Evolutionary conservation across 169 alveolate species (phyloP).

Genomic region (Plasmodium malariae): DNA sequence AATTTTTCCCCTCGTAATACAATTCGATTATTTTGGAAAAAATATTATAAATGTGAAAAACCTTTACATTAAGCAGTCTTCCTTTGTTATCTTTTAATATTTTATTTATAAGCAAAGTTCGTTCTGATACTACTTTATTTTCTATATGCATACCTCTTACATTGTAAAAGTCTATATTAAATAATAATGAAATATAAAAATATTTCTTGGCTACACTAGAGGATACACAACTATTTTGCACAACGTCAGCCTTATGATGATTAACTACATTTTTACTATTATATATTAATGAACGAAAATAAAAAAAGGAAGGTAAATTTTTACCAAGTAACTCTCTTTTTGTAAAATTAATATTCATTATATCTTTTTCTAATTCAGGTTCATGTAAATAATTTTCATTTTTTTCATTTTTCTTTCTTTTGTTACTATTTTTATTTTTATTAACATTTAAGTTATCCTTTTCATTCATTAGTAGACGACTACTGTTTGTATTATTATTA

Average conservation of each 20-base stretch:
- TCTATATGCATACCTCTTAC: conserved; percentile 67
- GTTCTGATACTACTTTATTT: conserved; percentile 46
- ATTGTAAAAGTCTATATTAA: conserved; percentile 53
- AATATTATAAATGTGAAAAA: conserved; percentile 60
- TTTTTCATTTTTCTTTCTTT: conserved; percentile 67
- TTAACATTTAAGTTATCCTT: conserved; percentile 22
- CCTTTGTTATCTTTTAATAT: conserved; percentile 61
- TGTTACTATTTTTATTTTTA: conserved; percentile 20
- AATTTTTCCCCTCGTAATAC: conserved; percentile 30
- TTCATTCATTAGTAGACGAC: neutral
- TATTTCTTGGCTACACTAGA: conserved; percentile 14
- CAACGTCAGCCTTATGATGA: neutral
- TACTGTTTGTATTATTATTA: neutral
- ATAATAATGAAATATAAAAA: conserved; percentile 40
- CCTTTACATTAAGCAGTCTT: conserved; percentile 31
- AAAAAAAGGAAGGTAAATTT: conserved; percentile 34
- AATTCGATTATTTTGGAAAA: conserved; percentile 60
- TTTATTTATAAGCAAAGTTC: conserved; percentile 25
- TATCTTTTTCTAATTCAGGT: conserved; percentile 70
- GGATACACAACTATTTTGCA: conserved; percentile 10
- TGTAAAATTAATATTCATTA: conserved; percentile 53
- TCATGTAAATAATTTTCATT: conserved; percentile 43
- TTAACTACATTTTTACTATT: conserved; percentile 7
- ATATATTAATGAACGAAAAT: conserved; percentile 22
- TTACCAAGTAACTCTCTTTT: conserved; percentile 29